Conservation (phyloP, 371 early-diverging fungal genomes). For the Apophysomyces ossiformis region DNA sequence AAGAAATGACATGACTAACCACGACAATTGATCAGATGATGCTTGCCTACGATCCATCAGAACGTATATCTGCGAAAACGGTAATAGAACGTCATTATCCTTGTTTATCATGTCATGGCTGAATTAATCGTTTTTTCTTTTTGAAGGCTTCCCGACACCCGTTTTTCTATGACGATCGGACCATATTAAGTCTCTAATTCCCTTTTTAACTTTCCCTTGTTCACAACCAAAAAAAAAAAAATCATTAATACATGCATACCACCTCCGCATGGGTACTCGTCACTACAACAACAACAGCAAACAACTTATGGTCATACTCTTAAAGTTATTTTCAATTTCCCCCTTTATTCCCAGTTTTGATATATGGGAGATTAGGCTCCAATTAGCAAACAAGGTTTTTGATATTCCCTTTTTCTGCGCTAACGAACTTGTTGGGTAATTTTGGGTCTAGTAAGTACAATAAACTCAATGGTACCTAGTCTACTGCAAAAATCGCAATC, state of each 20-base stretch:
- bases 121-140: neutral
- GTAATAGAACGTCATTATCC: neutral
- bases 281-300: neutral
- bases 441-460: too few relatives aligned
- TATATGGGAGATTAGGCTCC: too few relatives aligned
- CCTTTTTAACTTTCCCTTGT: neutral
- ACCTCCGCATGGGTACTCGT: neutral
- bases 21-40: neutral
- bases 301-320: neutral
- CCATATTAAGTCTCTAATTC: constrained; percentile 2
- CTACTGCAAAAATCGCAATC: too few relatives aligned
- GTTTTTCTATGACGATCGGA: constrained; percentile 4
- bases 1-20: neutral
- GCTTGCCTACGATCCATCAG: constrained; percentile 3
- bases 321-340: neutral
- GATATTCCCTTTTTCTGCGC: too few relatives aligned
- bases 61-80: constrained; percentile 5
- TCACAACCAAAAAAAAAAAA: constrained; percentile 1
- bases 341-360: too few relatives aligned
- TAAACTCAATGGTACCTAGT: too few relatives aligned
- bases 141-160: constrained; percentile 1
- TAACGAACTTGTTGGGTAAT: too few relatives aligned
- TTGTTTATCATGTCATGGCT: neutral
- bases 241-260: constrained; percentile 6
- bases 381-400: too few relatives aligned